Evolutionary conservation across 2,329 filamentous ascomycete species (phyloP).

Genomic region (Hymenoscyphus occultus): DNA sequence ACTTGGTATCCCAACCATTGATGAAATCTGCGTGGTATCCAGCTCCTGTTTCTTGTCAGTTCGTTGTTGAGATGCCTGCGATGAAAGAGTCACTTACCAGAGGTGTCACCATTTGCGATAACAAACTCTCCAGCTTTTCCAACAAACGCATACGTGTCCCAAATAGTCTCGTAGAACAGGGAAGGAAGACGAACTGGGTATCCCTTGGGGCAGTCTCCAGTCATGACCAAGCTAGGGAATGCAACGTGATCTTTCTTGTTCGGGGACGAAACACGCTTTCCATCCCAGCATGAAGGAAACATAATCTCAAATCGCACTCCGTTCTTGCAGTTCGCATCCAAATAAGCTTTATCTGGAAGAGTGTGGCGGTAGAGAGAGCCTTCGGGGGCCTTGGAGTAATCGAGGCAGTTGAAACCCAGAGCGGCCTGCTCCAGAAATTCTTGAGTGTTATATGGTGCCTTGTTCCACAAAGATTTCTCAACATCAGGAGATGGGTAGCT

Average conservation of each 20-base stretch:
- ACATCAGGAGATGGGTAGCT: constrained; percentile 63
- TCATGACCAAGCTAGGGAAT: constrained; percentile 74
- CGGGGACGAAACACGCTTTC: constrained; percentile 53
- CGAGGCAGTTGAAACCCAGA: constrained; percentile 90
- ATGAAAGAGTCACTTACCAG: constrained; percentile 48
- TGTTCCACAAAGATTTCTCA: constrained; percentile 67
- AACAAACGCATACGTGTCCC: constrained; percentile 65
- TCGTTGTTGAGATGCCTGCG: not conserved
- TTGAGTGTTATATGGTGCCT: constrained; percentile 57
- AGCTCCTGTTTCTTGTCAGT: constrained; percentile 49
- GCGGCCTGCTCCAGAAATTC: constrained; percentile 72
- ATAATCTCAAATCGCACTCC: constrained; percentile 80
- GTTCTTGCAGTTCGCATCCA: constrained; percentile 78
- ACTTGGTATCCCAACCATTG: constrained; percentile 68
- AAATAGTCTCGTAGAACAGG: constrained; percentile 85
- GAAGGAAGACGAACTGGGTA: constrained; percentile 68
- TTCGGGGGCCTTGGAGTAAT: constrained; percentile 57
- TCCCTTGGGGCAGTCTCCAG: constrained; percentile 69
- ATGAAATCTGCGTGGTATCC: constrained; percentile 82
- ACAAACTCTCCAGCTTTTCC: constrained; percentile 67
- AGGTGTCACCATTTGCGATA: constrained; percentile 73
- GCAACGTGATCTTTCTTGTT: constrained; percentile 67
- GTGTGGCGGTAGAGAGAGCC: constrained; percentile 77
- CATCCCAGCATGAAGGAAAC: constrained; percentile 90
- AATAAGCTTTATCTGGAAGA: constrained; percentile 73